A percentile compares a stretch with the other conserved stretches of the same genome.
phyloP scores from a whole-genome alignment of 768 basidiomycete genomes.

The Tremella yokohamensis region DNA sequence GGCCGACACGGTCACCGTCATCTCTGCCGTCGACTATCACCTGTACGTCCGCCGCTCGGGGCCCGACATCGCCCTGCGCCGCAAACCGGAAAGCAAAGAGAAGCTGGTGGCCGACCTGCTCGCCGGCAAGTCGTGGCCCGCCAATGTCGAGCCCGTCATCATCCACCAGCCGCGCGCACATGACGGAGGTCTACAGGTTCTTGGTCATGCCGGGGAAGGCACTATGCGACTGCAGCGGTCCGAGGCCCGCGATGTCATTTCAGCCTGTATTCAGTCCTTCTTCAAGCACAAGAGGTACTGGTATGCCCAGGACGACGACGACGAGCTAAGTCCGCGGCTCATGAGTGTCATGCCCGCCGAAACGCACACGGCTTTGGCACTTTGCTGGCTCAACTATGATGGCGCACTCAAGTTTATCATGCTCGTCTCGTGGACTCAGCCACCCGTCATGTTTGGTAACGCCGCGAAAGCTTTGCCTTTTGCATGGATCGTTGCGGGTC shows the following conservation, averaged over 20 bases:
- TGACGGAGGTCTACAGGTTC: conserved; percentile 3
- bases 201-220: conserved; percentile 11
- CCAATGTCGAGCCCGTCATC: conserved; percentile 31
- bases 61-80: background rate
- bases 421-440: conserved; percentile 40
- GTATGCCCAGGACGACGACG: conserved; percentile 34
- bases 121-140: conserved; percentile 32
- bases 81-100: conserved; percentile 4
- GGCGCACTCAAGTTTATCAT: conserved; percentile 33
- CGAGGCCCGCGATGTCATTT: conserved; percentile 21
- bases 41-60: conserved; percentile 26
- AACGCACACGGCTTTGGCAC: conserved; percentile 25
- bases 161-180: conserved; percentile 15
- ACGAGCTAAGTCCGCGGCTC: conserved; percentile 21
- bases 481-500: conserved; percentile 34
- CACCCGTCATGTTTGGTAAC: conserved; percentile 31
- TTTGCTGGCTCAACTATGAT: conserved; percentile 28
- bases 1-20: conserved; percentile 35
- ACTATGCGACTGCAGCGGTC: background rate
- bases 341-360: conserved; percentile 32
- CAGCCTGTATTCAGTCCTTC: conserved; percentile 5
- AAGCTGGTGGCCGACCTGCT: conserved; percentile 26
- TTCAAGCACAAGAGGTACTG: conserved; percentile 30
- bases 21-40: conserved; percentile 40
- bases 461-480: conserved; percentile 29